Evolutionary conservation across 768 basidiomycete genomes (phyloP).

Genomic region (Chiua virens): DNA sequence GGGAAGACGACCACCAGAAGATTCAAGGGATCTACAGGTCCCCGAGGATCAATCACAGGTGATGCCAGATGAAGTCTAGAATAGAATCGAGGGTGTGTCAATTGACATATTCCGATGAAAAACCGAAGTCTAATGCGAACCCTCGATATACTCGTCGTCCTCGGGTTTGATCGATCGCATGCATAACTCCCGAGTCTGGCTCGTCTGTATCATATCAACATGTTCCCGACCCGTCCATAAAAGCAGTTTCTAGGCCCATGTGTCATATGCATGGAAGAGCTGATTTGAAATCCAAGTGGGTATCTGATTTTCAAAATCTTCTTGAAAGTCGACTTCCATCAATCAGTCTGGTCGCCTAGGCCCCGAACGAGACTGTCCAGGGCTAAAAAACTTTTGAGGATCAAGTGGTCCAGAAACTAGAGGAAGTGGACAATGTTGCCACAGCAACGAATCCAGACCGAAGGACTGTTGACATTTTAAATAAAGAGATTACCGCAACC

Average conservation of each 20-base stretch:
- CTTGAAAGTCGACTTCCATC: background rate
- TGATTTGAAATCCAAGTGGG: slow-evolving; percentile 19
- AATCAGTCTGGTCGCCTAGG: background rate
- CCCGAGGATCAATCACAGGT: background rate
- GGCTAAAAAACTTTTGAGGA: background rate
- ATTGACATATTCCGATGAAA: background rate
- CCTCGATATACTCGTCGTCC: slow-evolving; percentile 5
- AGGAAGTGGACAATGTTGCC: background rate
- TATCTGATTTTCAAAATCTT: background rate
- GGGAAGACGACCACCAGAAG: background rate
- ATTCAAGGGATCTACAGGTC: background rate
- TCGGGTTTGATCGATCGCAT: slow-evolving; percentile 11
- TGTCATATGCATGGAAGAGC: background rate
- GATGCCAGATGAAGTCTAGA: slow-evolving; percentile 2
- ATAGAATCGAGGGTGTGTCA: slow-evolving; percentile 4
- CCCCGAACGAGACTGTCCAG: background rate
- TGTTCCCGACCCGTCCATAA: background rate
- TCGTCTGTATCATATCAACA: background rate
- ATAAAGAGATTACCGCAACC: no score
- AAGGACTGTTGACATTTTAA: background rate
- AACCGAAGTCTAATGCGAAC: slow-evolving; percentile 4
- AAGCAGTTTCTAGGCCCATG: background rate
- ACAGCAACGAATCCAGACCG: background rate
- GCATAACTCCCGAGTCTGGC: slow-evolving; percentile 1
- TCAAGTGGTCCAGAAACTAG: background rate